Evolutionary conservation across 495 filamentous ascomycete genomes (phyloP), one percentile per base, ranked within the genome.

Genomic region (Trichocladium antarcticum): DNA sequence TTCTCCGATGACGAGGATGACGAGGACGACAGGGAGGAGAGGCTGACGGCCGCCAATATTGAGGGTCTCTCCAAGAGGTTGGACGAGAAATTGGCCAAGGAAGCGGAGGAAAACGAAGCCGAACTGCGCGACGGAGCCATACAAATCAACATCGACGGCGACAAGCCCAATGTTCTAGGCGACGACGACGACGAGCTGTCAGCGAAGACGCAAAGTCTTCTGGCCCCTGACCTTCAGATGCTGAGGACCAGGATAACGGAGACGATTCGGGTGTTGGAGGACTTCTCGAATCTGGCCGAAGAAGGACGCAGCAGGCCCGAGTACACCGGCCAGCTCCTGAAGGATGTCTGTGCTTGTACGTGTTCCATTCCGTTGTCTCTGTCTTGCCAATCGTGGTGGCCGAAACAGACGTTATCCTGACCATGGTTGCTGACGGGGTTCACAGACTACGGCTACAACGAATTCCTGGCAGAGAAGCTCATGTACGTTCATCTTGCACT

Each of bases 1-100:
- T 98, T 95, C 71, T 97, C 92, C 0, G 90, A 96, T 47, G 92
- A 98, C 58, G 89, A 95, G 61, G 87, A 90, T 50, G 80, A 89
- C 54, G 79, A 87, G 34, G 85, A 82, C 1, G 89, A 94, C 56
- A 83, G 81, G 2, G 89, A 95, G 64, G 88, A 96, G 69, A 84
- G 79, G 60, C 73, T 98, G 47, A 98, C 88, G 3, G 93, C 92
- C 0, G 93, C 92, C 38, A 98, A 98, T 46, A 98, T 98, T 47
- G 90, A 81, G 56, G 92, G 92, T 34, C 70, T 98, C 39, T 88
- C 92, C 32, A 74, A 76, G 49, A 87, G 85, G 53, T 62, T 97
- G 50, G 89, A 97, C 58, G 66, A 76, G 52, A 71, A 85, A 54
- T 72, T 74, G 48, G 77, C 81, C 36, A 67, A 79, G 45, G 81